phyloP scores from a whole-genome alignment of 176 grass and related monocot genomes.

The Echinochloa phyllopogon region DNA sequence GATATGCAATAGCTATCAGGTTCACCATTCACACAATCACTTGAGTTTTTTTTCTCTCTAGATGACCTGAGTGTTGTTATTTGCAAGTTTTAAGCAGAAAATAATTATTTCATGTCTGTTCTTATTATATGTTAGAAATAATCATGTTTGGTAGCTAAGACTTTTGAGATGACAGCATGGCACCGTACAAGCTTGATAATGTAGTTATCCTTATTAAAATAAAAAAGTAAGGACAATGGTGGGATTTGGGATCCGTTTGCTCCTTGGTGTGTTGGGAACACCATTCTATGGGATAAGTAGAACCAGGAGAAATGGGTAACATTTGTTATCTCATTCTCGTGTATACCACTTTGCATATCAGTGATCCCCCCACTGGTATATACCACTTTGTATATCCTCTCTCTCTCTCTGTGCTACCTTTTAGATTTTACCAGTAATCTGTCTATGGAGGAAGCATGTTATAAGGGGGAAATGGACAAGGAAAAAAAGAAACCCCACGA shows the following conservation, averaged over 20 bases:
- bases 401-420: too few species aligned
- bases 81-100: not conserved
- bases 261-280: constrained; percentile 5
- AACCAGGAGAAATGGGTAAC: not conserved
- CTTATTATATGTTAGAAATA: constrained; percentile 15
- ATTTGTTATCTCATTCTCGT: constrained; percentile 8
- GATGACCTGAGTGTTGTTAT: not conserved
- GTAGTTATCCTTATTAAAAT: not conserved
- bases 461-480: not conserved
- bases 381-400: too few species aligned
- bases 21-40: not conserved
- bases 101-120: not conserved
- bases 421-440: constrained; percentile 31
- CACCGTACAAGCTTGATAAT: not conserved
- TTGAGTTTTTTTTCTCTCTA: not conserved
- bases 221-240: constrained; percentile 10
- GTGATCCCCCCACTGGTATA: too few species aligned
- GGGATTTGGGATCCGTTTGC: not conserved
- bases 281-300: constrained; percentile 31
- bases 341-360: constrained; percentile 3
- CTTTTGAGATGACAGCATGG: not conserved
- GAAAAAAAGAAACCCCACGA: not conserved
- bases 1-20: not conserved
- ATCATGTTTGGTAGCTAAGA: constrained; percentile 28
- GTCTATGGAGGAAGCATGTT: constrained; percentile 11